A percentile compares a stretch with the other conserved stretches of the same genome.
Conservation (phyloP, 2,329 filamentous ascomycete species). For the Bipolaris cookei region DNA sequence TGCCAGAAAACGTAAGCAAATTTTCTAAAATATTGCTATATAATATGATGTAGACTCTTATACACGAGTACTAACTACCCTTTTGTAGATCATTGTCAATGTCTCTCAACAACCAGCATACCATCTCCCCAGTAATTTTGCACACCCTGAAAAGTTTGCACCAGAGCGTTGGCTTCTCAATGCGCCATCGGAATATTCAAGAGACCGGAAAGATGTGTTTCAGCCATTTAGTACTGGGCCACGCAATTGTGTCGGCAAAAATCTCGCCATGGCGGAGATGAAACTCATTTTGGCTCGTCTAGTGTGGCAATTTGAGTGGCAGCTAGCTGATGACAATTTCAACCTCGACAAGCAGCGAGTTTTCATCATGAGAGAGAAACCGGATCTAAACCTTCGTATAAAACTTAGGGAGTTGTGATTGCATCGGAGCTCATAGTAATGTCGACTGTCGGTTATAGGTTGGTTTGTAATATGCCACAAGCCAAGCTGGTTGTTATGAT, state of each 20-base stretch:
- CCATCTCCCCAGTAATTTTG: constrained; percentile 29
- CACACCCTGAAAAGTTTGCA: constrained; percentile 23
- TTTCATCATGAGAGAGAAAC: constrained; percentile 1
- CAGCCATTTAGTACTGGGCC: constrained; percentile 31
- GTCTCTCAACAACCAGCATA: constrained; percentile 24
- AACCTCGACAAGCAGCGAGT: not conserved
- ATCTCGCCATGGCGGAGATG: constrained; percentile 49
- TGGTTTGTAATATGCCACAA: not conserved
- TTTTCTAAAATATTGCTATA: not conserved
- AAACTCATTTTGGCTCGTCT: constrained; percentile 48
- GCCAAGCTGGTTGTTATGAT: not conserved
- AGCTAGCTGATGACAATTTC: constrained; percentile 2
- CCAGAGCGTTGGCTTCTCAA: constrained; percentile 35
- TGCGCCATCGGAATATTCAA: constrained; percentile 19
- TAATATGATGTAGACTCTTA: too few species aligned
- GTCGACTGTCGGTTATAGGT: not conserved
- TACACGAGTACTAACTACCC: not conserved
- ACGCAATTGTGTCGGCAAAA: constrained; percentile 25
- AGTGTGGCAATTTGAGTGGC: constrained; percentile 49
- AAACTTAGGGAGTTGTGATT: not conserved
- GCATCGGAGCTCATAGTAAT: not conserved
- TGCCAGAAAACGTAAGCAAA: constrained; percentile 22
- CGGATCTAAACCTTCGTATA: not conserved
- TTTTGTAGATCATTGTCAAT: constrained; percentile 16
- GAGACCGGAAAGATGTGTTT: constrained; percentile 38